Evolutionary conservation across 1,139 yeast genomes (phyloP).

Genomic region (Meyerozyma athensensis): DNA sequence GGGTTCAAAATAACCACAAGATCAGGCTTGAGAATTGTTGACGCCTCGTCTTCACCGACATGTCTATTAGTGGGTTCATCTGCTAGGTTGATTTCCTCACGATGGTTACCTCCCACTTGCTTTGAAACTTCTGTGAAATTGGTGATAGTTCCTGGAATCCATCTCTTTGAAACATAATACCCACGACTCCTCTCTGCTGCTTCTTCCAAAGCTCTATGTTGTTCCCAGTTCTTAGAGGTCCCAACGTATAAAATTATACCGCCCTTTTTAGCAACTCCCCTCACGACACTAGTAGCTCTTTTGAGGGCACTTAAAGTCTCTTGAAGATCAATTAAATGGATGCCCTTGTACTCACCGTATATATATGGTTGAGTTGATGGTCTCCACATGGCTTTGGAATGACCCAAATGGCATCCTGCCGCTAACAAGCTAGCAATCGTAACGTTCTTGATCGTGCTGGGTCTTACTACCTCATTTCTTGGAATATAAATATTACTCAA

Average conservation of each 20-base stretch:
- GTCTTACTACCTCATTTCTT: constrained; percentile 57
- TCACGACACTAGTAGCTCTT: constrained; percentile 74
- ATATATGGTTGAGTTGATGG: constrained; percentile 85
- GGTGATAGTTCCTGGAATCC: constrained; percentile 95
- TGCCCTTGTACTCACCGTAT: constrained; percentile 82
- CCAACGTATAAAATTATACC: constrained; percentile 86
- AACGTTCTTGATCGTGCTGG: constrained; percentile 52
- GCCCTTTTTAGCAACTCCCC: constrained; percentile 78
- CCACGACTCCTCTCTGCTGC: constrained; percentile 80
- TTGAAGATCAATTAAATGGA: constrained; percentile 85
- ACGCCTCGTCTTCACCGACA: constrained; percentile 41
- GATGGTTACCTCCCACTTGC: constrained; percentile 62
- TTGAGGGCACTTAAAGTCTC: constrained; percentile 72
- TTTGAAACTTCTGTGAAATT: constrained; percentile 73
- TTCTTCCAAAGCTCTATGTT: constrained; percentile 65
- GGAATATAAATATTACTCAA: constrained; percentile 64
- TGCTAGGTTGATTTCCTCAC: constrained; percentile 39
- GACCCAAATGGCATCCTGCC: constrained; percentile 94
- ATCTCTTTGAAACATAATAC: constrained; percentile 75
- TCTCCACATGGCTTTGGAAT: constrained; percentile 73
- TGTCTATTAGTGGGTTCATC: constrained; percentile 51
- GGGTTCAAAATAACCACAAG: constrained; percentile 84
- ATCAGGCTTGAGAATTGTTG: constrained; percentile 72
- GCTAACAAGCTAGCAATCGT: constrained; percentile 72
- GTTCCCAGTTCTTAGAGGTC: constrained; percentile 65